These are phyloP conservation scores for Madurella mycetomatis DNA, from an alignment of 2,329 filamentous ascomycete species.

Conservation along the genomic window DNA sequence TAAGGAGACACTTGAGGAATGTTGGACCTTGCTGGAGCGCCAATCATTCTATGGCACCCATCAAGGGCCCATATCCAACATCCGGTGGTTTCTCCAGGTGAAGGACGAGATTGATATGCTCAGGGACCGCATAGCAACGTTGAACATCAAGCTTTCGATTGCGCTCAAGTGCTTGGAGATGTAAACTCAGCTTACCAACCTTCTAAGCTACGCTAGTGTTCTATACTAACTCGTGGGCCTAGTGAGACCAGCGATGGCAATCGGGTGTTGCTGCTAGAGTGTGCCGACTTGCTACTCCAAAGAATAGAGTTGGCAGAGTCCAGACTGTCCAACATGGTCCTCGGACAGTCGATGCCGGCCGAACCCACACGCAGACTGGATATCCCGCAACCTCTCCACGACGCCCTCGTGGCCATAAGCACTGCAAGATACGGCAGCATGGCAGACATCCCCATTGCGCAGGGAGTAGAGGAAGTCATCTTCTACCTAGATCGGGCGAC, in stretches of 20 bases:
- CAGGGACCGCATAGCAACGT: conserved; percentile 16
- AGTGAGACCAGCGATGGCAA: neutral
- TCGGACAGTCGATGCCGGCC: neutral
- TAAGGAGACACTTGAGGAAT: conserved; percentile 12
- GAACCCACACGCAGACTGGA: neutral
- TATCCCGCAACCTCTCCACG: neutral
- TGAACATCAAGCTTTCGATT: conserved; percentile 14
- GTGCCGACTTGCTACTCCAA: neutral
- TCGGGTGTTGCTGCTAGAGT: neutral
- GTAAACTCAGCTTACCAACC: neutral
- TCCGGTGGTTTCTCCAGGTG: conserved; percentile 13
- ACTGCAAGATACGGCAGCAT: neutral
- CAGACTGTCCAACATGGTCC: no score
- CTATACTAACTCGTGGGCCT: neutral
- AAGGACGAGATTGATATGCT: conserved; percentile 15
- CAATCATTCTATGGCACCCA: neutral
- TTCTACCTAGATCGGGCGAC: conserved; percentile 15
- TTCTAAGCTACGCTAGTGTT: neutral
- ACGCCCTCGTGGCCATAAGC: neutral
- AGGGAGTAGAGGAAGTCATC: conserved; percentile 9
- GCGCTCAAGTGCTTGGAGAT: conserved; percentile 13
- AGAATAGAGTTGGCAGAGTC: neutral
- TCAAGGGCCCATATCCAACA: conserved; percentile 8
- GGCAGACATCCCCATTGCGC: neutral
- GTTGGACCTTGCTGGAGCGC: conserved; percentile 5